Evolutionary conservation across 2,329 filamentous ascomycete genomes (phyloP).

Genomic region (Alternaria consortialis): DNA sequence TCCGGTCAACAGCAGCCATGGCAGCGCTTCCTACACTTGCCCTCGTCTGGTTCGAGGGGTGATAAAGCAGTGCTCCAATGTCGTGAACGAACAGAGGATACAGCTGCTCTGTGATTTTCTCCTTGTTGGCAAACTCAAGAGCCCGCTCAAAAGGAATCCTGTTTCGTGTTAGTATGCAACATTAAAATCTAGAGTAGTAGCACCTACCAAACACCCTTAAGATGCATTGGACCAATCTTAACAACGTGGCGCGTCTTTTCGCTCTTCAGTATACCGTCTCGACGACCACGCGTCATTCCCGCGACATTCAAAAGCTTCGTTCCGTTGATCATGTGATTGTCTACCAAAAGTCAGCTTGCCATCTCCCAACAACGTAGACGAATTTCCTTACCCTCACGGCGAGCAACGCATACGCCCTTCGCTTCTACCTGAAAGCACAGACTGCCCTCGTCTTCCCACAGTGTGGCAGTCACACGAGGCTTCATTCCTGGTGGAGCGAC

Average conservation of each 20-base stretch:
- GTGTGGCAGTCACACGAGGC: constrained; percentile 90
- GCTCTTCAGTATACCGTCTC: constrained; percentile 96
- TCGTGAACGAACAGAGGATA: constrained; percentile 98
- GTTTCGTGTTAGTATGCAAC: constrained; percentile 18
- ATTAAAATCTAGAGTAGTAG: neutral
- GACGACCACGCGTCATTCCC: constrained; percentile 94
- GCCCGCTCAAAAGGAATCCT: constrained; percentile 99
- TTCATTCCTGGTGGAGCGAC: constrained; percentile 93
- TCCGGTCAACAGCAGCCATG: constrained; percentile 78
- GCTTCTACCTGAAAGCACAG: constrained; percentile 98
- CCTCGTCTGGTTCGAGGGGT: constrained; percentile 85
- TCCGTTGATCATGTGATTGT: constrained; percentile 99
- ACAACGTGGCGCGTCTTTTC: constrained; percentile 97
- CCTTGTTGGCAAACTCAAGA: constrained; percentile 98
- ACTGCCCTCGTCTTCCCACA: constrained; percentile 98
- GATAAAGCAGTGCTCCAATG: constrained; percentile 91
- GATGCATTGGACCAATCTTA: constrained; percentile 98
- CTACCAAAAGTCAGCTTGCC: constrained; percentile 56
- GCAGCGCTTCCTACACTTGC: constrained; percentile 74
- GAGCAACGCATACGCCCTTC: constrained; percentile 92
- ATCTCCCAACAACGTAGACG: neutral
- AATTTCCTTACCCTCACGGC: constrained; percentile 76
- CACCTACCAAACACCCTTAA: constrained; percentile 73
- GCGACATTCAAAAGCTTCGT: constrained; percentile 97
- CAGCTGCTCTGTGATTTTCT: constrained; percentile 95